These are phyloP conservation scores for Funneliformis caledonium DNA, from an alignment of 371 early-diverging fungal species.

Conservation along the genomic window DNA sequence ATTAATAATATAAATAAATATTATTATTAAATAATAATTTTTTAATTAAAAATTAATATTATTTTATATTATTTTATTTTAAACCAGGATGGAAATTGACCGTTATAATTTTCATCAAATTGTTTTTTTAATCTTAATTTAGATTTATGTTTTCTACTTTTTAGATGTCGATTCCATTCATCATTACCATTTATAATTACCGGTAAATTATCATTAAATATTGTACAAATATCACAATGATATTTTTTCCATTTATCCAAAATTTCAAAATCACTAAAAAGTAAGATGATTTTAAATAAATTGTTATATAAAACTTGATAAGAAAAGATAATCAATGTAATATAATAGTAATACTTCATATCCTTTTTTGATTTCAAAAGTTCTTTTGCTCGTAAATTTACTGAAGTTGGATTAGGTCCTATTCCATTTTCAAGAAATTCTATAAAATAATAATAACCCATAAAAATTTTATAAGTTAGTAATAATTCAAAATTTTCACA, in stretches of 20 bases:
- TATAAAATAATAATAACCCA: conserved; percentile 1
- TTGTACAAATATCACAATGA: conserved; percentile 34
- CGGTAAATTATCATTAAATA: conserved; percentile 21
- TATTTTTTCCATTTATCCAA: conserved; percentile 34
- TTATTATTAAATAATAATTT: too few species aligned
- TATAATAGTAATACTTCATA: conserved; percentile 11
- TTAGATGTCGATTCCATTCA: conserved; percentile 32
- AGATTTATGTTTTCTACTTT: conserved; percentile 34
- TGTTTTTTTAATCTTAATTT: conserved; percentile 30
- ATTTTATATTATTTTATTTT: neutral
- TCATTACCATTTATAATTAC: conserved; percentile 10
- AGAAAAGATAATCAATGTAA: neutral
- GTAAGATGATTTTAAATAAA: neutral
- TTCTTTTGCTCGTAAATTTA: conserved; percentile 45
- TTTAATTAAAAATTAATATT: too few species aligned
- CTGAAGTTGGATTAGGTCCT: conserved; percentile 43
- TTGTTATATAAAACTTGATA: neutral
- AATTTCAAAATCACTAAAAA: conserved; percentile 3
- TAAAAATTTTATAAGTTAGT: neutral
- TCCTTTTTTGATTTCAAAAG: conserved; percentile 36
- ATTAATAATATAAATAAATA: too few species aligned
- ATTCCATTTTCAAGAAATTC: conserved; percentile 48
- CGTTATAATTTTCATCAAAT: conserved; percentile 41
- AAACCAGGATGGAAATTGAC: conserved; percentile 46
- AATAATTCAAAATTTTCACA: neutral